These are phyloP conservation scores for Oxalis stricta DNA, from an alignment of 441 rosid genomes.

Conservation along the genomic window DNA sequence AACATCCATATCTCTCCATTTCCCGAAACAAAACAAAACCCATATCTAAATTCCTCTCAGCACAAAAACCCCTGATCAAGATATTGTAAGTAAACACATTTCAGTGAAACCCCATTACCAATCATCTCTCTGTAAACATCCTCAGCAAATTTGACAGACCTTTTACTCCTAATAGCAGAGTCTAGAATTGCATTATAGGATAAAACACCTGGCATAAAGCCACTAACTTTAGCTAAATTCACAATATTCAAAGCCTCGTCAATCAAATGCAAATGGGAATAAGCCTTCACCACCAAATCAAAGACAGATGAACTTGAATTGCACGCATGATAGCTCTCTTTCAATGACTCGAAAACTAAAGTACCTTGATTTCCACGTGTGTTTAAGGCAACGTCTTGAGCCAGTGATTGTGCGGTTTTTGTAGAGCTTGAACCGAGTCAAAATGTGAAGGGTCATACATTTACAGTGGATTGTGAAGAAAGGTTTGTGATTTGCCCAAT, in stretches of 20 bases:
- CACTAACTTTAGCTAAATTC: conserved; percentile 40
- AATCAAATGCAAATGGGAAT: conserved; percentile 39
- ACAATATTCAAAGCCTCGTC: conserved; percentile 53
- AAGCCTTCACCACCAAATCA: conserved; percentile 75
- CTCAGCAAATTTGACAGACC: conserved; percentile 35
- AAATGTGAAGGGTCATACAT: conserved; percentile 62
- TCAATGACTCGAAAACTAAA: conserved; percentile 42
- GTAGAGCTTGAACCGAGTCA: conserved; percentile 72
- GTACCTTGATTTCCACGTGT: conserved; percentile 28
- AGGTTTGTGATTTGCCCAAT: conserved; percentile 46
- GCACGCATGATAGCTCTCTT: conserved; percentile 44
- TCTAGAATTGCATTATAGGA: conserved; percentile 77
- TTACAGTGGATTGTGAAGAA: conserved; percentile 63
- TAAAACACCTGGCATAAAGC: conserved; percentile 82
- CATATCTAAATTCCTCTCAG: conserved; percentile 49
- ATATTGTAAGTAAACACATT: conserved; percentile 77
- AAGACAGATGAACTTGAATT: conserved; percentile 70
- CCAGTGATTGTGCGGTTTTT: conserved; percentile 56
- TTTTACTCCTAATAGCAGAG: conserved; percentile 44
- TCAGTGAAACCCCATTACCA: conserved; percentile 37
- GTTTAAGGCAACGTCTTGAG: conserved; percentile 43
- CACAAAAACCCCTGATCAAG: conserved; percentile 64
- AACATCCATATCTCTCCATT: conserved; percentile 57
- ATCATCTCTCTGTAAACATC: conserved; percentile 46
- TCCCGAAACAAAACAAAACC: conserved; percentile 33